These are phyloP conservation scores for Aechmea fasciata DNA, from an alignment of 176 grass and related monocot genomes.

Conservation along the genomic window DNA sequence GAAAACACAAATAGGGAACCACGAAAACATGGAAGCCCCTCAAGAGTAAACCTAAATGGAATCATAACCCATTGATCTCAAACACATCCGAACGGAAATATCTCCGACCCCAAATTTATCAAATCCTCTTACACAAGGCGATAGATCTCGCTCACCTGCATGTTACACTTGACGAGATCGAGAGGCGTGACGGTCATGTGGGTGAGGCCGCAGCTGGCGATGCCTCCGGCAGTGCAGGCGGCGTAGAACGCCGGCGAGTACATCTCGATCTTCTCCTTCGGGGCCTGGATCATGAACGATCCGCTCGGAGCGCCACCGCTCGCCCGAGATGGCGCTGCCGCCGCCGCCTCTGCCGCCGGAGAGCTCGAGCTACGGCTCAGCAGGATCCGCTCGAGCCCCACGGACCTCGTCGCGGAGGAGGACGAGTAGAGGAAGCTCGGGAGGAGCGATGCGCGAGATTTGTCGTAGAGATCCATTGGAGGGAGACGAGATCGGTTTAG, in stretches of 20 bases:
- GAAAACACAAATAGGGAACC: too few relatives aligned
- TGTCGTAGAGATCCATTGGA: constrained; percentile 61
- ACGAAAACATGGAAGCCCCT: too few relatives aligned
- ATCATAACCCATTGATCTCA: not conserved
- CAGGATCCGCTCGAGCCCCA: constrained; percentile 21
- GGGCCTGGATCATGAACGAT: constrained; percentile 58
- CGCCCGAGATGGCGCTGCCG: not conserved
- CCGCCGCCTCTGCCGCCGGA: not conserved
- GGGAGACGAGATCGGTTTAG: not conserved
- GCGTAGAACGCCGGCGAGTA: constrained; percentile 87
- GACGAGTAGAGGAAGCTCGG: constrained; percentile 68
- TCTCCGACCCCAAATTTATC: not conserved
- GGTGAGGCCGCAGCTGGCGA: constrained; percentile 93
- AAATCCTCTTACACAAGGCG: not conserved
- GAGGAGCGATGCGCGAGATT: constrained; percentile 64
- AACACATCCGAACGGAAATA: not conserved
- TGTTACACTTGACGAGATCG: constrained; percentile 96
- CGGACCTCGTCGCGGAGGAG: constrained; percentile 29
- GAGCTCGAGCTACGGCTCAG: constrained; percentile 21
- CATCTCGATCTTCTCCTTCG: constrained; percentile 69
- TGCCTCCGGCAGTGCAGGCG: constrained; percentile 73
- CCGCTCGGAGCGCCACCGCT: not conserved
- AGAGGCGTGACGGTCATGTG: constrained; percentile 94
- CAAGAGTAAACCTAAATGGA: too few relatives aligned
- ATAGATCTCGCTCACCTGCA: constrained; percentile 52